Percentiles rank a stretch among this genome's conserved stretches.
Evolutionary conservation across 2,329 filamentous ascomycete genomes (phyloP).

Genomic region (Colletotrichum orchidophilum): DNA sequence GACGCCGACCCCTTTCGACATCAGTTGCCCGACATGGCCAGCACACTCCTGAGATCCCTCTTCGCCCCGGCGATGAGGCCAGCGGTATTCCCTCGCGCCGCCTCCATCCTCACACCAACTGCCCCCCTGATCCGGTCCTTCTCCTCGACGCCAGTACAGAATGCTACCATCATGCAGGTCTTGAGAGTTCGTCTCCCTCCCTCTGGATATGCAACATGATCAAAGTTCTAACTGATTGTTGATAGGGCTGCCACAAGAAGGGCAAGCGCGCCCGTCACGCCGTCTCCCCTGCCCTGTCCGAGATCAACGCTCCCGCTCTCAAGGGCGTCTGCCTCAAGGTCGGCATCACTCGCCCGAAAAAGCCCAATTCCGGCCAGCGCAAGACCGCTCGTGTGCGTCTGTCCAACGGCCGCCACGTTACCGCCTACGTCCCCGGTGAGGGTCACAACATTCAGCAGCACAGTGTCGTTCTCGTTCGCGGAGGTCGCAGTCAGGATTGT

Average conservation of each 20-base stretch:
- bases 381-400: conserved; percentile 94
- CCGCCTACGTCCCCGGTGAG: conserved; percentile 95
- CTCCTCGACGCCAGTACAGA: conserved; percentile 64
- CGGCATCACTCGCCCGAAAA: conserved; percentile 94
- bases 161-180: conserved; percentile 79
- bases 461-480: conserved; percentile 94
- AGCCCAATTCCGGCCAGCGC: conserved; percentile 96
- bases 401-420: conserved; percentile 86
- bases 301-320: conserved; percentile 77
- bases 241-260: conserved; percentile 74
- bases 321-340: conserved; percentile 98
- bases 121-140: conserved; percentile 54
- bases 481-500: conserved; percentile 94
- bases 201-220: not conserved
- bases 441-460: conserved; percentile 99
- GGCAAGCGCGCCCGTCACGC: conserved; percentile 84
- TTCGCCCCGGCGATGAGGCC: conserved; percentile 42
- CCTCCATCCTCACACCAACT: conserved; percentile 31
- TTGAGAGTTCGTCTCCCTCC: conserved; percentile 57
- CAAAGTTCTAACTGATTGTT: not conserved
- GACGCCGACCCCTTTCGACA: not conserved
- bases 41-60: conserved; percentile 46
- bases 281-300: conserved; percentile 83
- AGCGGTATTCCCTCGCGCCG: conserved; percentile 30
- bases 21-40: conserved; percentile 40